phyloP scores from a whole-genome alignment of 208 protist genomes.

The Trypanosoma conorhini region DNA sequence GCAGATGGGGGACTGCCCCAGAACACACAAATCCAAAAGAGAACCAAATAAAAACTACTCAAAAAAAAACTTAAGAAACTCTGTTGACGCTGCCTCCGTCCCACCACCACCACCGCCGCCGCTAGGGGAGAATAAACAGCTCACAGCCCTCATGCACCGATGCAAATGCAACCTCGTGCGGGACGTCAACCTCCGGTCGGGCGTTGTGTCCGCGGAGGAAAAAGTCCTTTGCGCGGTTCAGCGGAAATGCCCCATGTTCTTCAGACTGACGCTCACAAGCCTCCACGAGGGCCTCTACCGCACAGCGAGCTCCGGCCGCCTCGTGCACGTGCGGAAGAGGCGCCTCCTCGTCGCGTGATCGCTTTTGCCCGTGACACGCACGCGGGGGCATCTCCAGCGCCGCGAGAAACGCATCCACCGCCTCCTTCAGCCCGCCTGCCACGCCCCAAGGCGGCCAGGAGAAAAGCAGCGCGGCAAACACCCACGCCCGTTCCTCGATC shows the following conservation, averaged over 20 bases:
- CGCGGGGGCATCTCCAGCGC: slow-evolving; percentile 7
- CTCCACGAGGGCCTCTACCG: slow-evolving; percentile 28
- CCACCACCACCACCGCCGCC: neutral
- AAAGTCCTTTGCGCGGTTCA: slow-evolving; percentile 32
- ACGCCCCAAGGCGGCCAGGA: slow-evolving; percentile 25
- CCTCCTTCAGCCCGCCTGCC: slow-evolving; percentile 12
- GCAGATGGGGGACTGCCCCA: too few relatives aligned
- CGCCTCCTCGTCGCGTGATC: slow-evolving; percentile 11
- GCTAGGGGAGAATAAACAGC: slow-evolving; percentile 14
- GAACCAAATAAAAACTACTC: neutral
- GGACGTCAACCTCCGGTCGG: neutral
- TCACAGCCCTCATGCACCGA: slow-evolving; percentile 12
- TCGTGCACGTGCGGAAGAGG: neutral
- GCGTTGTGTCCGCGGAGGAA: slow-evolving; percentile 8
- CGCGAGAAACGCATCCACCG: slow-evolving; percentile 23
- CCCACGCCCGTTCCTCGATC: slow-evolving; percentile 21
- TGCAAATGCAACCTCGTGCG: slow-evolving; percentile 19
- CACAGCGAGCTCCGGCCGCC: neutral
- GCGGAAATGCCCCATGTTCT: slow-evolving; percentile 21
- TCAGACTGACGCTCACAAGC: slow-evolving; percentile 26
- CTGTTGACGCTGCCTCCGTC: neutral
- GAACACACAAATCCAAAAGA: neutral
- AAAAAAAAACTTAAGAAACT: neutral
- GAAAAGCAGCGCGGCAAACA: slow-evolving; percentile 22
- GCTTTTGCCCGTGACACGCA: neutral